Percentiles rank a stretch among this genome's conserved stretches.
These are phyloP conservation scores for Inonotus obliquus DNA, from an alignment of 1,284 basidiomycete genomes.

Conservation along the genomic window DNA sequence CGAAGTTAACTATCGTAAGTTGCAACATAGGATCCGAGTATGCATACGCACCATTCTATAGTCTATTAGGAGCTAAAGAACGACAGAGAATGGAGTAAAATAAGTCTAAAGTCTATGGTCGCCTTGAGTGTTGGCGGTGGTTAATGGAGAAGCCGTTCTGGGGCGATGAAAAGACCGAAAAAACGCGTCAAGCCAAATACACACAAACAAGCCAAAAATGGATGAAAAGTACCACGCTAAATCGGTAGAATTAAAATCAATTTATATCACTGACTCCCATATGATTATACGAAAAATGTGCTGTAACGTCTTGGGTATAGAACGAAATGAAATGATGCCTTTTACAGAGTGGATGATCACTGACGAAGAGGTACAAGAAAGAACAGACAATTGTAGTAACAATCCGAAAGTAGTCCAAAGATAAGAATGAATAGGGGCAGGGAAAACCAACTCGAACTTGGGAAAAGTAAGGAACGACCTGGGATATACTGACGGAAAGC, in stretches of 20 bases:
- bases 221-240: neutral
- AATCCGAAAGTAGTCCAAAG: neutral
- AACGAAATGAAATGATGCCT: neutral
- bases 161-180: neutral
- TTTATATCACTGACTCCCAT: neutral
- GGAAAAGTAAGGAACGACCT: neutral
- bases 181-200: neutral
- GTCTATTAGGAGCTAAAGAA: constrained; percentile 32
- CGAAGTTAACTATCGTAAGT: neutral
- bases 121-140: constrained; percentile 8
- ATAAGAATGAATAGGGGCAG: neutral
- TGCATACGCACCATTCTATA: constrained; percentile 9
- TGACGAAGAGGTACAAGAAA: neutral
- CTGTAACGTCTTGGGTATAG: constrained; percentile 1
- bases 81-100: constrained; percentile 13
- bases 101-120: constrained; percentile 10
- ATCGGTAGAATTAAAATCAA: neutral
- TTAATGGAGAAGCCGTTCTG: constrained; percentile 1
- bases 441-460: neutral
- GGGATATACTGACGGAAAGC: neutral
- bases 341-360: constrained; percentile 2
- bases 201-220: neutral
- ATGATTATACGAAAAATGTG: neutral
- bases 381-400: constrained; percentile 2
- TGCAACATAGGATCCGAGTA: neutral